phyloP scores from a whole-genome alignment of 805 yeast genomes.

The Wickerhamomyces canadensis region DNA sequence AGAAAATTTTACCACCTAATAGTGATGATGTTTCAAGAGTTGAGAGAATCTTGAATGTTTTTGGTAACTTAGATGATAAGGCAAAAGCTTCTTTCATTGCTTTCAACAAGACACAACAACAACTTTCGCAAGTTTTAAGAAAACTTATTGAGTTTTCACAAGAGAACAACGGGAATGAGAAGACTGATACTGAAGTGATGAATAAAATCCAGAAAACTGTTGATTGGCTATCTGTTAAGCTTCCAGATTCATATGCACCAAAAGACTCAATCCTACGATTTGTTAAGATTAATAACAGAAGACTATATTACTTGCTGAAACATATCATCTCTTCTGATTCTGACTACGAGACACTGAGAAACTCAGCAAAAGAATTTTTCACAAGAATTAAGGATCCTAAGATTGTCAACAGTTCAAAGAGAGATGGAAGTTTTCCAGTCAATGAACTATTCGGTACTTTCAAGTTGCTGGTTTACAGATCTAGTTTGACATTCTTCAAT shows the following conservation, averaged over 20 bases:
- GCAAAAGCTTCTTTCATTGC: conserved; percentile 65
- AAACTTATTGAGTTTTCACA: conserved; percentile 48
- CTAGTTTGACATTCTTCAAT: conserved; percentile 59
- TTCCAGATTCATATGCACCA: conserved; percentile 49
- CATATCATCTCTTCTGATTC: conserved; percentile 50
- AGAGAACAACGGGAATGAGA: conserved; percentile 29
- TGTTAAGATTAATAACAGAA: conserved; percentile 48
- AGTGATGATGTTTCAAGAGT: conserved; percentile 42
- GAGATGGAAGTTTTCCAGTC: conserved; percentile 32
- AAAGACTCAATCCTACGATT: conserved; percentile 47
- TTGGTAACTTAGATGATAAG: conserved; percentile 45
- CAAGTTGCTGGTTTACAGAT: conserved; percentile 54
- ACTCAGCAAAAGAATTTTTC: conserved; percentile 58
- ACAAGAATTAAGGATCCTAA: conserved; percentile 50
- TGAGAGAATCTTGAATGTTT: conserved; percentile 44
- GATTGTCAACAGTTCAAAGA: conserved; percentile 32
- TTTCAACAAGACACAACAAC: conserved; percentile 61
- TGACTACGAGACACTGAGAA: conserved; percentile 53
- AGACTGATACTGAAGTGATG: conserved; percentile 19
- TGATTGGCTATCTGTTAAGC: conserved; percentile 52
- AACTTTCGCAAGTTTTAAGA: conserved; percentile 44
- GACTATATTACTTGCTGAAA: conserved; percentile 52
- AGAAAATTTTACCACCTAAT: conserved; percentile 54
- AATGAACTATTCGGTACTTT: conserved; percentile 48
- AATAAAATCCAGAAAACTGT: conserved; percentile 48